These are phyloP conservation scores for Pueraria montana DNA, from an alignment of 306 rosid species.

Conservation along the genomic window DNA sequence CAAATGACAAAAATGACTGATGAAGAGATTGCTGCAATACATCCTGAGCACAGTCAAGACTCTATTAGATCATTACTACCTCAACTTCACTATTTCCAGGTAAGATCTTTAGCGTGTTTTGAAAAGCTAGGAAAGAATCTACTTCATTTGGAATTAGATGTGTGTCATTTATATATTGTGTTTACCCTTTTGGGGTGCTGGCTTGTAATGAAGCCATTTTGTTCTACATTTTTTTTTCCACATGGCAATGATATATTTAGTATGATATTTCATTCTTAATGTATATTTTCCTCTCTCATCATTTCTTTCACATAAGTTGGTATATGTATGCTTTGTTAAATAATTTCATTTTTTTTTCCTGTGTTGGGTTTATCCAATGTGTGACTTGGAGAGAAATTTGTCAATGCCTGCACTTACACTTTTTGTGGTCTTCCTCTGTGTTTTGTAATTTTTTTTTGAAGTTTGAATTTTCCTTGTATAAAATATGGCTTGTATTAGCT, in stretches of 20 bases:
- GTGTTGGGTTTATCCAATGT: not conserved
- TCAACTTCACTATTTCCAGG: slow-evolving; percentile 83
- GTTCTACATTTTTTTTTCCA: not conserved
- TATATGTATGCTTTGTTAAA: slow-evolving; percentile 17
- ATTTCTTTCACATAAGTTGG: not conserved
- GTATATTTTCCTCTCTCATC: not conserved
- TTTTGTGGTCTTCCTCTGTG: slow-evolving; percentile 5
- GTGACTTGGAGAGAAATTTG: not conserved
- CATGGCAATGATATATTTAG: not conserved
- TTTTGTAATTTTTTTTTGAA: not conserved
- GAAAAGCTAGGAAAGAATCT: not conserved
- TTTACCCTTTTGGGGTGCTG: slow-evolving; percentile 14
- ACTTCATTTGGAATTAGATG: slow-evolving; percentile 31
- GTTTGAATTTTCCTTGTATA: not conserved
- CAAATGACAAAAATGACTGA: slow-evolving; percentile 90
- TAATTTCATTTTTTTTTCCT: not conserved
- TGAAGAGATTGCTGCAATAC: slow-evolving; percentile 83
- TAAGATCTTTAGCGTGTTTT: slow-evolving; percentile 36
- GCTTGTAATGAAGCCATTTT: not conserved
- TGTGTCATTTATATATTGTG: slow-evolving; percentile 9
- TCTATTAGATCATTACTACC: slow-evolving; percentile 80
- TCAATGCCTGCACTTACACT: slow-evolving; percentile 10
- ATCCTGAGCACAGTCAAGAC: slow-evolving; percentile 75
- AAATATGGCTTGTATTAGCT: not conserved
- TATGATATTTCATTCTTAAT: slow-evolving; percentile 18